Evolutionary conservation across 2,329 filamentous ascomycete genomes (phyloP).

Genomic region (Myriosclerotinia scirpicola): DNA sequence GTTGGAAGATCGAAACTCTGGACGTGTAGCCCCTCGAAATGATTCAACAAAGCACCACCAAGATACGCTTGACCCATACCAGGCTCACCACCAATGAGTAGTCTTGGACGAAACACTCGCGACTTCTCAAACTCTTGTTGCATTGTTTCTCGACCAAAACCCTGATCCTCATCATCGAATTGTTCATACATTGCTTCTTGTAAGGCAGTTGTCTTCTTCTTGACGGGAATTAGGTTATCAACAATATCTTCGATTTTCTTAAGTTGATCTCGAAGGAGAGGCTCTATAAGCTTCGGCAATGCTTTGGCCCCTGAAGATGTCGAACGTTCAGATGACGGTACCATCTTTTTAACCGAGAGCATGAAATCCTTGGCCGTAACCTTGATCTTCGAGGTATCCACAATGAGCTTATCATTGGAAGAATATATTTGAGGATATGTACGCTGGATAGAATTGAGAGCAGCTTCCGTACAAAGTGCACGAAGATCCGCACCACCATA

Average conservation of each 20-base stretch:
- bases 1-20: constrained; percentile 92
- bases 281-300: constrained; percentile 76
- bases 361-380: constrained; percentile 95
- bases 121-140: constrained; percentile 80
- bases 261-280: constrained; percentile 74
- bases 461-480: constrained; percentile 92
- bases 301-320: constrained; percentile 81
- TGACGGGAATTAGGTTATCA: constrained; percentile 76
- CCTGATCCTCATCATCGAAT: constrained; percentile 76
- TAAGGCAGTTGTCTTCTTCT: constrained; percentile 82
- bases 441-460: constrained; percentile 91
- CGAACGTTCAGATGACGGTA: constrained; percentile 91
- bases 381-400: constrained; percentile 80
- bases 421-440: constrained; percentile 96
- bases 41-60: constrained; percentile 78
- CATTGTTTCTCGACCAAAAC: constrained; percentile 79
- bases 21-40: constrained; percentile 91
- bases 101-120: constrained; percentile 81
- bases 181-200: constrained; percentile 93
- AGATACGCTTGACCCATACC: constrained; percentile 97
- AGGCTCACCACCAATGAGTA: constrained; percentile 76
- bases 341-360: constrained; percentile 93
- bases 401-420: constrained; percentile 83
- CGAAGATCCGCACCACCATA: constrained; percentile 95
- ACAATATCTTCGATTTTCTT: constrained; percentile 66